phyloP scores from a whole-genome alignment of 306 rosid genomes.

The cucumber (Cucumis sativus) region Cucumber_9930_V3 NC_026656.2:16892501-16893000 shows the following conservation, averaged over 20 bases:
- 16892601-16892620: not conserved
- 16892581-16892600: not conserved
- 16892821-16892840: not conserved
- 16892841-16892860: not conserved
- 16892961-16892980: slow-evolving; percentile 57
- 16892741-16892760: not conserved
- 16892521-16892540: not conserved
- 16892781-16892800: not conserved
- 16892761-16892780: not conserved
- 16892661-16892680: not conserved
- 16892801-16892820: not conserved
- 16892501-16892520: not conserved
- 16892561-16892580: not conserved
- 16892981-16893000: slow-evolving; percentile 41
- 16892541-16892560: not conserved
- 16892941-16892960: slow-evolving; percentile 44
- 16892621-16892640: not conserved
- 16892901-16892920: not conserved
- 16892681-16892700: not conserved
- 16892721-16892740: not conserved
- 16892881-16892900: not conserved
- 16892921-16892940: not conserved
- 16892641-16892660: not conserved
- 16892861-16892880: not conserved
- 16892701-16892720: not conserved